These are phyloP conservation scores for Jacaranda mimosifolia DNA, from an alignment of 257 asterid genomes.

Conservation along the genomic window DNA sequence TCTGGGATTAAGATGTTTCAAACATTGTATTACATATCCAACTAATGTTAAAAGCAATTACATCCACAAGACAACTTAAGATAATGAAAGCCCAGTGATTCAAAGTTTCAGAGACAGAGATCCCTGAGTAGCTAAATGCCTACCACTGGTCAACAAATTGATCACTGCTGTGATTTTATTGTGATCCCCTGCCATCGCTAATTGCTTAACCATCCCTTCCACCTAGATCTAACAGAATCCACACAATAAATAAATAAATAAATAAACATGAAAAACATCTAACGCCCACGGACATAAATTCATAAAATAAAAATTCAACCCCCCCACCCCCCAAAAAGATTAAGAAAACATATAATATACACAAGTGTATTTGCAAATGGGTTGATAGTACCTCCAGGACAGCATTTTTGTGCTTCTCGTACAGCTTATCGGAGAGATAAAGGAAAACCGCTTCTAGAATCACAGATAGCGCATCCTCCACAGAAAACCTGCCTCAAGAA, in stretches of 20 bases:
- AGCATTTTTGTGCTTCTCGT: slow-evolving; percentile 98
- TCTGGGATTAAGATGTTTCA: slow-evolving; percentile 30
- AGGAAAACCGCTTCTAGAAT: slow-evolving; percentile 91
- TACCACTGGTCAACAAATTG: slow-evolving; percentile 78
- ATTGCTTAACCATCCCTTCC: slow-evolving; percentile 95
- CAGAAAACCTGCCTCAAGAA: slow-evolving; percentile 53
- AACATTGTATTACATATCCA: background rate
- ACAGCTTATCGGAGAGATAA: slow-evolving; percentile 92
- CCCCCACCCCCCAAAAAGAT: slow-evolving; percentile 24
- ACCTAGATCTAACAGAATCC: slow-evolving; percentile 70
- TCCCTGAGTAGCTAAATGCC: too few species aligned
- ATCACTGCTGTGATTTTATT: slow-evolving; percentile 84
- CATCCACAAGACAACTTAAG: slow-evolving; percentile 34
- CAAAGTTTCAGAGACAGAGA: too few species aligned
- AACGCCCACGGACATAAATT: slow-evolving; percentile 14
- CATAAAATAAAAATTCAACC: slow-evolving; percentile 12
- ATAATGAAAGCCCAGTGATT: too few species aligned
- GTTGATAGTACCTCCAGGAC: slow-evolving; percentile 79
- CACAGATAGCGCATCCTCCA: slow-evolving; percentile 84
- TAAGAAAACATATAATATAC: slow-evolving; percentile 11
- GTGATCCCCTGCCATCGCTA: slow-evolving; percentile 75
- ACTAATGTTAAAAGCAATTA: too few species aligned
- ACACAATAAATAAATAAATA: slow-evolving; percentile 7
- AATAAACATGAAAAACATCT: background rate
- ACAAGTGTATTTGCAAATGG: background rate